phyloP scores from a whole-genome alignment of 2,329 filamentous ascomycete genomes.

The Hypocrella siamensis region DNA sequence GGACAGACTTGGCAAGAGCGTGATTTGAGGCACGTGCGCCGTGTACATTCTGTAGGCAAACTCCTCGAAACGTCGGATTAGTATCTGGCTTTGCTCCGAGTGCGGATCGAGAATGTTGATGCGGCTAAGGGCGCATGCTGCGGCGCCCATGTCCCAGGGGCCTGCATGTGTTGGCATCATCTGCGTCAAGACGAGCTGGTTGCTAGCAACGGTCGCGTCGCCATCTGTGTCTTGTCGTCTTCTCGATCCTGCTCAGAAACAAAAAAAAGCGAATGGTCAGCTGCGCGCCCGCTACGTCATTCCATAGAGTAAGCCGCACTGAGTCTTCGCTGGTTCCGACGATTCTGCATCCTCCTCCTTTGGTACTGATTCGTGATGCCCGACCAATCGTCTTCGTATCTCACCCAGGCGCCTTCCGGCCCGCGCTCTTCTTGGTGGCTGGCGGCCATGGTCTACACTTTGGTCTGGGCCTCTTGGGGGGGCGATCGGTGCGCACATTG shows the following conservation, averaged over 20 bases:
- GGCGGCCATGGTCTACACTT: background rate
- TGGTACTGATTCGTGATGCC: background rate
- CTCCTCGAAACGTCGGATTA: background rate
- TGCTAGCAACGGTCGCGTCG: background rate
- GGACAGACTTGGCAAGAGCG: background rate
- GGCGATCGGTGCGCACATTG: background rate
- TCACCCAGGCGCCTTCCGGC: background rate
- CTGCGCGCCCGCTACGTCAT: background rate
- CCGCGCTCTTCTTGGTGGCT: background rate
- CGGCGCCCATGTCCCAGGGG: background rate
- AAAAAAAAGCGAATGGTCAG: background rate
- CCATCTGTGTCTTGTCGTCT: background rate
- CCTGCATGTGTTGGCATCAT: background rate
- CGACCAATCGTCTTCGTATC: background rate
- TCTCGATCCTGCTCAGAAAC: background rate
- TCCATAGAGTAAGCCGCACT: background rate
- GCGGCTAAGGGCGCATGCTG: background rate
- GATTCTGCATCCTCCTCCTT: background rate
- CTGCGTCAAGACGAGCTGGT: background rate
- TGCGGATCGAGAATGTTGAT: background rate
- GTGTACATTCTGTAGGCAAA: background rate
- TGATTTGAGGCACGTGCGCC: background rate
- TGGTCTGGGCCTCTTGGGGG: background rate
- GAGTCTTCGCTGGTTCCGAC: background rate
- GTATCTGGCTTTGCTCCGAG: background rate